Evolutionary conservation across 2,329 filamentous ascomycete genomes (phyloP), one percentile per base, ranked within the genome.

Genomic region (Aspergillus puulaauensis): DNA sequence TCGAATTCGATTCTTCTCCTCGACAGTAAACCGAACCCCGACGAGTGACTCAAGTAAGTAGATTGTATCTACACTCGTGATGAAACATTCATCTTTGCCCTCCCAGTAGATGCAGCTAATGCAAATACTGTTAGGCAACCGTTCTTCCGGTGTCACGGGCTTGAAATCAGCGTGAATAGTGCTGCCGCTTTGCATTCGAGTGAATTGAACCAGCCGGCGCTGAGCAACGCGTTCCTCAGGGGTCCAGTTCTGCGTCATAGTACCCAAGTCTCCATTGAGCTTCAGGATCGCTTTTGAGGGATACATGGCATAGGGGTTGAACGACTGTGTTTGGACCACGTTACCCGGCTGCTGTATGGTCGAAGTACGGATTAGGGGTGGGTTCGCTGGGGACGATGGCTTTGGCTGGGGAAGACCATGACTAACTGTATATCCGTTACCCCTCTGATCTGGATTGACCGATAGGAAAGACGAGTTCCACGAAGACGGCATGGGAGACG

Each of bases 31-130:
- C 27, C 91, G 85, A 46, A 88, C 86, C 1, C 86, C 90, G 7
- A 98, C 90, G 6, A 99, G 82, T 64, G 93, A 90, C 77, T 98
- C 95, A 2, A 99, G 82, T n/a, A 99, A 82, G 67, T 89, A 90
- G 67, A 99, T 98, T 2, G 93, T 97, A 75, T 99, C 95, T 17
- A 99, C 95, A 52, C 93, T 97, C 3, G 95, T 98, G 54, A 98
- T 92, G 73, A 87, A 98, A 75, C 89, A 96, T 68, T 96, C 90
- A 48, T 87, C 81, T 77, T 92, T 96, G 75, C 96, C 92, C 58
- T 89, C 89, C 95, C 95, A 99, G 81, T 88, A 93, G 70, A 99
- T 99, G 80, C 95, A 99, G 75, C 93, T 97, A 72, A 99, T 91
- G 77, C 92, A 96, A 60, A 96, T 93, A 76, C 89, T 92, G 77